A percentile compares a stretch with the other conserved stretches of the same genome.
Evolutionary conservation across 2,329 filamentous ascomycete genomes (phyloP).

Genomic region (Phialophora verrucosa): DNA sequence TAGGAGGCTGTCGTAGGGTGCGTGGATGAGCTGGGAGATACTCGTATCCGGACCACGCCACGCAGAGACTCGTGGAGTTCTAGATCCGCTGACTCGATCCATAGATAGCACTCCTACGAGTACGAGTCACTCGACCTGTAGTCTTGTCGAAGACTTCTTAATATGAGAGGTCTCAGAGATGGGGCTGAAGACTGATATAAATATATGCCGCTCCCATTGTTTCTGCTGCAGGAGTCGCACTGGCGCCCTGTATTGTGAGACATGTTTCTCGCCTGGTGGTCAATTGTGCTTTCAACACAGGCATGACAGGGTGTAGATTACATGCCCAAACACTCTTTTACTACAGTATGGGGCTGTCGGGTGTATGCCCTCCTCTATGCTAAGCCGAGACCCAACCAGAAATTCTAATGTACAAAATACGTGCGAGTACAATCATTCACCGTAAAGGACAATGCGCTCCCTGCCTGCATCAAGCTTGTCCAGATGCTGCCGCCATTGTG

Average conservation of each 20-base stretch:
- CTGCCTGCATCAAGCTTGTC: constrained; percentile 58
- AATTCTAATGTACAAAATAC: constrained; percentile 17
- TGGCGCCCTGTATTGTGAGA: constrained; percentile 10
- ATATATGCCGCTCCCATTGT: neutral
- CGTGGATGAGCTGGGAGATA: constrained; percentile 14
- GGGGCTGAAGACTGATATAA: constrained; percentile 10
- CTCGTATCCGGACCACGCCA: constrained; percentile 30
- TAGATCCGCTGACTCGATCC: neutral
- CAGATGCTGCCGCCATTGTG: constrained; percentile 62
- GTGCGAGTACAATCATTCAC: constrained; percentile 12
- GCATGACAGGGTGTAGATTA: neutral
- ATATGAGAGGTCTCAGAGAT: constrained; percentile 13
- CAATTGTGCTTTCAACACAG: neutral
- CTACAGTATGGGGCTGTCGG: neutral
- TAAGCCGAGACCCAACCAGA: neutral
- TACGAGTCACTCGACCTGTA: neutral
- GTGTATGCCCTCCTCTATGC: neutral
- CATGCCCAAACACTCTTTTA: neutral
- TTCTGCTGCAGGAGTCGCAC: constrained; percentile 5
- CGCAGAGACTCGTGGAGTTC: neutral
- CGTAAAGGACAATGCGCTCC: constrained; percentile 43
- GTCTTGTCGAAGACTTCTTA: neutral
- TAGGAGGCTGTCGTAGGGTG: neutral
- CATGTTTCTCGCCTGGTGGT: constrained; percentile 15
- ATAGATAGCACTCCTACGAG: neutral